Percentiles rank a stretch among this genome's conserved stretches.
Conservation (phyloP, 2,329 filamentous ascomycete species). For the Neofusicoccum parvum region DNA sequence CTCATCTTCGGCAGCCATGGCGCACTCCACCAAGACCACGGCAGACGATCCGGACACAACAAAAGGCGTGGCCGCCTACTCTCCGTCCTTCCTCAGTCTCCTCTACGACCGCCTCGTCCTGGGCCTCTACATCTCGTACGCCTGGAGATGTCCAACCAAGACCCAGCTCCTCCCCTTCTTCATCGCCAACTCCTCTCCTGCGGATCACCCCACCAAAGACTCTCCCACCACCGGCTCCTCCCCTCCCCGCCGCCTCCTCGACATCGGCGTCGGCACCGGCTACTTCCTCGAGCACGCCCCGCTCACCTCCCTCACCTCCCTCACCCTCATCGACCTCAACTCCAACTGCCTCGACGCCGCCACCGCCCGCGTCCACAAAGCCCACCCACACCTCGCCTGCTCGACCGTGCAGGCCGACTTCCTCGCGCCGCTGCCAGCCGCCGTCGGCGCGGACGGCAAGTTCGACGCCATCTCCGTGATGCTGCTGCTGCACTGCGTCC, state of each 20-base stretch:
- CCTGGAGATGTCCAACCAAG: constrained; percentile 33
- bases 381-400: constrained; percentile 28
- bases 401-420: background rate
- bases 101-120: constrained; percentile 28
- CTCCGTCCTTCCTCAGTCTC: background rate
- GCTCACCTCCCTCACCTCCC: constrained; percentile 20
- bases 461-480: constrained; percentile 46
- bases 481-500: constrained; percentile 28
- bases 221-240: background rate
- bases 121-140: constrained; percentile 27
- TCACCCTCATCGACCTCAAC: constrained; percentile 32
- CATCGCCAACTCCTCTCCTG: background rate
- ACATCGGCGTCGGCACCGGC: constrained; percentile 36
- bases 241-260: constrained; percentile 28
- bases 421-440: constrained; percentile 21
- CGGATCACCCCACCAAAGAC: no score
- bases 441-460: constrained; percentile 34
- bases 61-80: background rate
- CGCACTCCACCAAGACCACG: background rate
- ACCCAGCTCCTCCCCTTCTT: constrained; percentile 31
- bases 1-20: background rate
- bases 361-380: constrained; percentile 28
- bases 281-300: constrained; percentile 28
- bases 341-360: constrained; percentile 36
- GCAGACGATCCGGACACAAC: background rate